Conservation (phyloP, 2,329 filamentous ascomycete genomes). For the Mariannaea sp. region DNA sequence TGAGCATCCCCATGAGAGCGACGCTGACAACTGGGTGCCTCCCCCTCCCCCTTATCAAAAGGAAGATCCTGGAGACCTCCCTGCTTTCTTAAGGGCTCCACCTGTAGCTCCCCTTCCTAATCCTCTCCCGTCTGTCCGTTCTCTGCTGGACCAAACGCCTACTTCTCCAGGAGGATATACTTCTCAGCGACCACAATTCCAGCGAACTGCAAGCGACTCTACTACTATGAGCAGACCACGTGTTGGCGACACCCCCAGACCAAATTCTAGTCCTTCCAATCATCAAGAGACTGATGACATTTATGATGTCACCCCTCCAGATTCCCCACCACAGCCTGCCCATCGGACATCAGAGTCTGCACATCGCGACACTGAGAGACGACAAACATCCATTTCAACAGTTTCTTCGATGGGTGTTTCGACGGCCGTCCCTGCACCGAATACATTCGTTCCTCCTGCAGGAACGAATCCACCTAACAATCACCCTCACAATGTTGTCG, state of each 20-base stretch:
- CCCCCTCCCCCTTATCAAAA: constrained; percentile 81
- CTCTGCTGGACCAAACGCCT: constrained; percentile 8
- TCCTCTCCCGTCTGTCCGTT: constrained; percentile 33
- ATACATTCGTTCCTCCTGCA: constrained; percentile 12
- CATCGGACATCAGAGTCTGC: constrained; percentile 9
- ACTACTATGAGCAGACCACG: constrained; percentile 35
- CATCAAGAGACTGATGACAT: constrained; percentile 45
- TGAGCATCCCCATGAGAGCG: constrained; percentile 82
- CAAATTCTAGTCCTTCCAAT: constrained; percentile 41
- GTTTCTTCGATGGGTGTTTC: constrained; percentile 15
- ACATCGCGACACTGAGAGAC: constrained; percentile 6
- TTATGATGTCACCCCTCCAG: constrained; percentile 55
- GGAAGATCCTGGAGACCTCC: constrained; percentile 62
- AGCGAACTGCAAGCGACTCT: constrained; percentile 45
- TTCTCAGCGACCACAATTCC: constrained; percentile 35
- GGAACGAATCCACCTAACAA: constrained; percentile 13
- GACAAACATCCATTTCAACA: constrained; percentile 27
- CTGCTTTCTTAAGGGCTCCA: constrained; percentile 59
- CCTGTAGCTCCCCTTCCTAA: constrained; percentile 45
- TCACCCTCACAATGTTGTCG: constrained; percentile 6
- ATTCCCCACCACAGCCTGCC: constrained; percentile 42
- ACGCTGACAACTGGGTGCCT: constrained; percentile 87
- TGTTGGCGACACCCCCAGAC: constrained; percentile 36
- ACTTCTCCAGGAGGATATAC: constrained; percentile 16
- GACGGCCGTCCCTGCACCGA: constrained; percentile 24